Percentiles rank a stretch among this genome's conserved stretches.
phyloP scores from a whole-genome alignment of 768 basidiomycete genomes.

The Russula vinacea region DNA sequence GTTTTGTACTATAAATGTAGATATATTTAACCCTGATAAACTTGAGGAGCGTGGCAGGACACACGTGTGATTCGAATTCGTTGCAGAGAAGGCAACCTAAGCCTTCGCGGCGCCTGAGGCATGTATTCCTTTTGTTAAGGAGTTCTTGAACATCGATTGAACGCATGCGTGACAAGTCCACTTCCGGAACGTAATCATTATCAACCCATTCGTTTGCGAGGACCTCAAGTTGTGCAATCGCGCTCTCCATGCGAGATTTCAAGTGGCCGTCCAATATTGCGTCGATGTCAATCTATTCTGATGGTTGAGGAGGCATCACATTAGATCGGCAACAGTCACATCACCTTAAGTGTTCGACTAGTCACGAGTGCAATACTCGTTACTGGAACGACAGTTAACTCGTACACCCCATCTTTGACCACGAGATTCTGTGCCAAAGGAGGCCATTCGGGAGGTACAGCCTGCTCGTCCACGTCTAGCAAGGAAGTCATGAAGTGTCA shows the following conservation, averaged over 20 bases:
- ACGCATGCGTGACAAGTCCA: constrained; percentile 80
- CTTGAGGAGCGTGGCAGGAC: constrained; percentile 34
- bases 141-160: constrained; percentile 90
- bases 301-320: constrained; percentile 8
- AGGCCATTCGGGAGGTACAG: constrained; percentile 78
- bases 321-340: constrained; percentile 8
- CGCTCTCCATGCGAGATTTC: constrained; percentile 60
- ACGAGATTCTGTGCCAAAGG: constrained; percentile 48
- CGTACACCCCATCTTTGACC: constrained; percentile 57
- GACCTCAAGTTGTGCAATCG: constrained; percentile 47
- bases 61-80: constrained; percentile 72
- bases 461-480: constrained; percentile 55
- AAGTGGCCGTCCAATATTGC: constrained; percentile 63
- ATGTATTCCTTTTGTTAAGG: constrained; percentile 54
- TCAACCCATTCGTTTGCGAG: constrained; percentile 57
- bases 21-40: constrained; percentile 21
- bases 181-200: constrained; percentile 57
- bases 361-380: constrained; percentile 77
- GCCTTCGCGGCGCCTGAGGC: constrained; percentile 44
- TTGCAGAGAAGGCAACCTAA: constrained; percentile 57
- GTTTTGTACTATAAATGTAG: constrained; percentile 57
- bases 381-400: constrained; percentile 60
- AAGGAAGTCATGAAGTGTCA: background rate
- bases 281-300: constrained; percentile 63
- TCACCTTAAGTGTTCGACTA: constrained; percentile 65